phyloP scores from a whole-genome alignment of 257 asterid species.

The Phtheirospermum japonicum region DNA sequence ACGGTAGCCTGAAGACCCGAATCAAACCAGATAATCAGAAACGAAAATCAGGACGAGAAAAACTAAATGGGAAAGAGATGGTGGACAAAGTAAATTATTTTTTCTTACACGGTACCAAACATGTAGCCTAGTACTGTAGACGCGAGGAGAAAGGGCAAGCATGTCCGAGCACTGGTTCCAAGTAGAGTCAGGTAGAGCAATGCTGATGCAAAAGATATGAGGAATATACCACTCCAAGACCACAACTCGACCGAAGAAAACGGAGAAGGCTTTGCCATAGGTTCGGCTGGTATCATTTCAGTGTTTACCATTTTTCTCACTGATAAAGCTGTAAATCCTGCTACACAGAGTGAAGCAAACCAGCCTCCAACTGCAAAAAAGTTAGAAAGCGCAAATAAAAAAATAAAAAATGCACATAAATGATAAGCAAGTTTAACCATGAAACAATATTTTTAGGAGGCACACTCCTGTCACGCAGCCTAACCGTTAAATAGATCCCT shows the following conservation, averaged over 20 bases:
- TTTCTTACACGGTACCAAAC: slow-evolving; percentile 75
- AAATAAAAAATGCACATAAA: not conserved
- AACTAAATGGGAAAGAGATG: slow-evolving; percentile 5
- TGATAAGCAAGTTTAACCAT: not conserved
- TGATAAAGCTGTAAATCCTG: slow-evolving; percentile 86
- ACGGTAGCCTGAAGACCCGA: slow-evolving; percentile 62
- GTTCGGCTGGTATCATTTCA: slow-evolving; percentile 83
- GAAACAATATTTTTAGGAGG: not conserved
- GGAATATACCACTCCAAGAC: slow-evolving; percentile 73
- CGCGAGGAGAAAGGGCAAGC: slow-evolving; percentile 91
- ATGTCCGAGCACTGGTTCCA: slow-evolving; percentile 84
- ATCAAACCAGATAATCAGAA: slow-evolving; percentile 17
- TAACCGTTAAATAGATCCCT: no score
- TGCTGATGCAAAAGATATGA: slow-evolving; percentile 67
- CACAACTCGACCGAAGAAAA: slow-evolving; percentile 69
- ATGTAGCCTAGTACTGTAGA: slow-evolving; percentile 87
- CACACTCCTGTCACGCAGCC: no score
- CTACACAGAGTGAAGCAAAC: slow-evolving; percentile 87
- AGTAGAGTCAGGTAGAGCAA: slow-evolving; percentile 65
- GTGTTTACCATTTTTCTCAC: slow-evolving; percentile 88
- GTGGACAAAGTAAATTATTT: slow-evolving; percentile 20
- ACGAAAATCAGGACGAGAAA: not conserved
- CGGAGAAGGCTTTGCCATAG: slow-evolving; percentile 89
- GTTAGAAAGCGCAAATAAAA: not conserved
- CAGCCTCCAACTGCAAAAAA: slow-evolving; percentile 77